These are phyloP conservation scores for Paramecium primaurelia DNA, from an alignment of 73 alveolate species.

Conservation along the genomic window DNA sequence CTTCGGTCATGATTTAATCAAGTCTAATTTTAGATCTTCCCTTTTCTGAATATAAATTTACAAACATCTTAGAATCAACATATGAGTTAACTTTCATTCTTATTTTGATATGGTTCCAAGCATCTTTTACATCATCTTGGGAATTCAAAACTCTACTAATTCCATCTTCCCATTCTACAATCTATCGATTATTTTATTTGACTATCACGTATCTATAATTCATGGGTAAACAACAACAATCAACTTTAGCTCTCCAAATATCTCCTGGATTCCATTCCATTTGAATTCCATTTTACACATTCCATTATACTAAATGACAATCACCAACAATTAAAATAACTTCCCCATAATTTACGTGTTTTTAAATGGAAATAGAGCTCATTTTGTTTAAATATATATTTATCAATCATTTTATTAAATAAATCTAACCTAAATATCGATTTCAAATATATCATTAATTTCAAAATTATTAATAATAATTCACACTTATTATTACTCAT, in stretches of 20 bases:
- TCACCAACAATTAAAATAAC: conserved; percentile 3
- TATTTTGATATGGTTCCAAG: not conserved
- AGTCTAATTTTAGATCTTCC: not conserved
- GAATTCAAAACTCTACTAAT: not conserved
- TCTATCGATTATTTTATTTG: not conserved
- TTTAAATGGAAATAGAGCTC: not conserved
- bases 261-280: conserved; percentile 51
- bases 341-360: conserved; percentile 34
- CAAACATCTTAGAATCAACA: not conserved
- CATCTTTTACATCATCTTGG: not conserved
- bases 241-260: conserved; percentile 6
- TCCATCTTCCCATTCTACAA: conserved; percentile 40
- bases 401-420: not conserved
- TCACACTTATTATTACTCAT: not conserved
- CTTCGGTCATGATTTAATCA: not conserved
- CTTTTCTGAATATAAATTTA: not conserved
- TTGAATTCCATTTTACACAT: not conserved
- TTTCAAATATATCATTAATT: not conserved
- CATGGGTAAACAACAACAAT: not conserved
- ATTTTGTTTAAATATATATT: not conserved
- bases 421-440: not conserved
- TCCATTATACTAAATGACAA: not conserved
- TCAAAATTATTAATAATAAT: not conserved
- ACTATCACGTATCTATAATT: conserved; percentile 19
- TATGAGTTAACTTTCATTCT: not conserved